phyloP scores from a whole-genome alignment of 805 yeast species.

The Lachancea sp. region DNA sequence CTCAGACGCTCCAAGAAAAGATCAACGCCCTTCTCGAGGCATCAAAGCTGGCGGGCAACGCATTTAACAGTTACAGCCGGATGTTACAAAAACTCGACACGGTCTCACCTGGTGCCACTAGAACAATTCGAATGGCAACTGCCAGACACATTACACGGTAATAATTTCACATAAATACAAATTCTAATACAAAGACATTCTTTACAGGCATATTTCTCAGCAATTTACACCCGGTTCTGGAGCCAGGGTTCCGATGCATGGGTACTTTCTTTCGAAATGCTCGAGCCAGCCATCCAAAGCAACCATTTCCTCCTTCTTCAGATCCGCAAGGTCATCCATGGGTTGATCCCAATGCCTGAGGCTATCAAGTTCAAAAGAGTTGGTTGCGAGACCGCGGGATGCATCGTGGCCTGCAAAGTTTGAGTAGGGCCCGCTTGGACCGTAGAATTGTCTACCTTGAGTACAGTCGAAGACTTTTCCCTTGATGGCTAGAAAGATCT shows the following conservation, averaged over 20 bases:
- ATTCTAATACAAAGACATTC: background rate
- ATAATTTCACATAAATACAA: conserved; percentile 1
- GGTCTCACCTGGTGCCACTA: conserved; percentile 7
- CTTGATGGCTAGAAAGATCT: conserved; percentile 78
- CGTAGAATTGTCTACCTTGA: conserved; percentile 76
- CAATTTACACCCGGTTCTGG: conserved; percentile 34
- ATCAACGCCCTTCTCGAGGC: conserved; percentile 4
- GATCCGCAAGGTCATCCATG: conserved; percentile 62
- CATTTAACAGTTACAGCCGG: conserved; percentile 7
- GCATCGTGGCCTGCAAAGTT: conserved; percentile 97
- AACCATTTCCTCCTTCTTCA: conserved; percentile 52
- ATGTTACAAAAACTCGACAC: conserved; percentile 8
- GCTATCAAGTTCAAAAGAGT: conserved; percentile 68
- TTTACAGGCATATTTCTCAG: background rate
- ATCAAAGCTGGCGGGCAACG: conserved; percentile 5
- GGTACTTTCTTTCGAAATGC: conserved; percentile 76
- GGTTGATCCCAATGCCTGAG: conserved; percentile 70
- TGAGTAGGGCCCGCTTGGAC: conserved; percentile 92
- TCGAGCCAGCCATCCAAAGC: conserved; percentile 80
- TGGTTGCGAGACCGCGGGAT: conserved; percentile 81
- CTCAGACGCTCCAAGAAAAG: conserved; percentile 3
- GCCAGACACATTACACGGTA: conserved; percentile 1
- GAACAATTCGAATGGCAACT: conserved; percentile 1
- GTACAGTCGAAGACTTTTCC: conserved; percentile 84
- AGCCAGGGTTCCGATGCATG: conserved; percentile 66